Conservation (phyloP, 495 filamentous ascomycete genomes). For the Jackrogersella multiformis region DNA sequence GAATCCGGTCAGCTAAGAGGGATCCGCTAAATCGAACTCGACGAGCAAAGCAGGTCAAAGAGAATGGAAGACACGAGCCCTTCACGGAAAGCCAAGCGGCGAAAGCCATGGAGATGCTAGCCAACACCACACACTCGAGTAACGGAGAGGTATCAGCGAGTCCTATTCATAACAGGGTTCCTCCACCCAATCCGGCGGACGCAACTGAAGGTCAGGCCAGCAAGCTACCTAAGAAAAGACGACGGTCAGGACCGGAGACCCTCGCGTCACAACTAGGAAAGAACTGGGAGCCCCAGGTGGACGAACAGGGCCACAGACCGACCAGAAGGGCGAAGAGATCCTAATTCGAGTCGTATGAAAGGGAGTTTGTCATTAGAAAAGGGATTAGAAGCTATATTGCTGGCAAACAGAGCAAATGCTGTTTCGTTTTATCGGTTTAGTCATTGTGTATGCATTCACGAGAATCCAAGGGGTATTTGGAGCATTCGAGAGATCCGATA, state of each 20-base stretch:
- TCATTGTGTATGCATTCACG: neutral
- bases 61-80: neutral
- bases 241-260: slow-evolving; percentile 12
- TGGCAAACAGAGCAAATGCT: neutral
- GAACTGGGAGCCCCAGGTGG: slow-evolving; percentile 28
- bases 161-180: neutral
- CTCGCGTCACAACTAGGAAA: slow-evolving; percentile 21
- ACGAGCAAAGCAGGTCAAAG: neutral
- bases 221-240: slow-evolving; percentile 18
- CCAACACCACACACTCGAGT: neutral
- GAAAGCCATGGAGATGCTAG: neutral
- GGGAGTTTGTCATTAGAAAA: neutral
- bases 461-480: neutral
- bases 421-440: neutral
- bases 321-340: neutral
- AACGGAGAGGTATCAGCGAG: neutral
- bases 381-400: no score
- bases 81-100: neutral
- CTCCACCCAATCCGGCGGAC: neutral
- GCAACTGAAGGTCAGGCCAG: neutral
- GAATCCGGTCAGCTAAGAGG: neutral
- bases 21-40: neutral
- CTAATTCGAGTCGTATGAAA: neutral
- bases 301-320: slow-evolving; percentile 26
- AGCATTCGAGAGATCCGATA: neutral